Percentiles rank a stretch among this genome's conserved stretches.
phyloP scores from a whole-genome alignment of 2,329 filamentous ascomycete species.

The Trichoderma atrobrunneum region DNA sequence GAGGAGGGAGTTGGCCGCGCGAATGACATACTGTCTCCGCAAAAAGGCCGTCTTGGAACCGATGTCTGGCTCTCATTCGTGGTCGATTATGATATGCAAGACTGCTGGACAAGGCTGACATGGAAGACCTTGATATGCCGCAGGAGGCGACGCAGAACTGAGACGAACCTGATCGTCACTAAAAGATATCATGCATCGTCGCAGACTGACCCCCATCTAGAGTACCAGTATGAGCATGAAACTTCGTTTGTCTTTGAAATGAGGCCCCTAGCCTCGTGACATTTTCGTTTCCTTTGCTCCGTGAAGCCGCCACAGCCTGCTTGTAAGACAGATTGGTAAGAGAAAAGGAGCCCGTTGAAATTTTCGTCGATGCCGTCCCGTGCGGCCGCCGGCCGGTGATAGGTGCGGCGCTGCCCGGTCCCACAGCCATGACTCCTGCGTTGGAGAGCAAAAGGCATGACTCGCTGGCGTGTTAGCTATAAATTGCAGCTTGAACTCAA shows the following conservation, averaged over 20 bases:
- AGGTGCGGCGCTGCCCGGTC: constrained; percentile 6
- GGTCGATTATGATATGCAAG: constrained; percentile 69
- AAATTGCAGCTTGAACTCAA: not conserved
- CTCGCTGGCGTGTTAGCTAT: not conserved
- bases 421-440: constrained; percentile 13
- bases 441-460: not conserved
- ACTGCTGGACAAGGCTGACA: constrained; percentile 60
- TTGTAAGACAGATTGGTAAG: not conserved
- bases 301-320: not conserved
- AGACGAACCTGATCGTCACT: not conserved
- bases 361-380: constrained; percentile 7
- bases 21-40: constrained; percentile 70
- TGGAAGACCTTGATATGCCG: constrained; percentile 55
- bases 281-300: not conserved
- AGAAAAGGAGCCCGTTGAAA: not conserved
- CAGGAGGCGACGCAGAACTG: not conserved
- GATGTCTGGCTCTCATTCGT: constrained; percentile 34
- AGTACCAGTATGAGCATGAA: not conserved
- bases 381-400: constrained; percentile 16
- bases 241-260: not conserved
- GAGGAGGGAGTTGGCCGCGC: constrained; percentile 60
- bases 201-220: not conserved
- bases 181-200: not conserved
- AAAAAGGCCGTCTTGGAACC: constrained; percentile 84
- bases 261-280: not conserved